Evolutionary conservation across 2,329 filamentous ascomycete species (phyloP), one percentile per base, ranked within the genome.

Genomic region (Trichophaea hybrida): DNA sequence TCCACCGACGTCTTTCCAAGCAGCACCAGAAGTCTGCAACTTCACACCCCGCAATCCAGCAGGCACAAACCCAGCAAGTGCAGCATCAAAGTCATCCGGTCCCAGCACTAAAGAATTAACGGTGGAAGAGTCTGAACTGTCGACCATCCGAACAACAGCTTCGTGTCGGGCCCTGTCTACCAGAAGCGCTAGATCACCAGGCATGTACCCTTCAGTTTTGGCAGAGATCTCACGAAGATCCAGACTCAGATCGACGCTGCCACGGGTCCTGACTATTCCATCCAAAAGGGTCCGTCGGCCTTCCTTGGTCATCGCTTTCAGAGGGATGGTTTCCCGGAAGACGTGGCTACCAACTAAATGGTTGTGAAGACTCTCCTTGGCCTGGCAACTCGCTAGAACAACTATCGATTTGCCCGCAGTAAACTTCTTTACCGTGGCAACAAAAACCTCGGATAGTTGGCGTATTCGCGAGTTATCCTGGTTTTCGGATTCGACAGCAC

Each of bases 141-240:
- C 75, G 33, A 97, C 84, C 6, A 85, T 84, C 7, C 91, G 85
- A 67, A 97, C 94, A 13, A 98, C 79, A 32, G 91, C 88, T 73
- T 97, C 93, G 68, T 91, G 95, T 57, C 90, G 82, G 40, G 93
- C 91, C 60, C 93, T 81, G 8, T 88, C 84, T 15, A 94, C 86
- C 8, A 98, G 80, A 1, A 96, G 78, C 13, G 85, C 83, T 40
- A 98, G 77, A 71, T 98, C 93, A 2, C 90, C 93, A 0, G 93
- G 91, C 90, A 97, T 96, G 70, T 97, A 98, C 0, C 93, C 93
- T 70, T 98, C 93, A 0, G 91, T 97, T 67, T 91, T 85, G 1
- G 93, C 90, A 15, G 94, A 89, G 59, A 98, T 79, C 64, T 97
- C 91, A 6, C 97, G 80, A 60, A 97, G 87, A 71, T 98, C 93